These are phyloP conservation scores for Hylodesmum podocarpum DNA, from an alignment of 306 rosid genomes.

Conservation along the genomic window DNA sequence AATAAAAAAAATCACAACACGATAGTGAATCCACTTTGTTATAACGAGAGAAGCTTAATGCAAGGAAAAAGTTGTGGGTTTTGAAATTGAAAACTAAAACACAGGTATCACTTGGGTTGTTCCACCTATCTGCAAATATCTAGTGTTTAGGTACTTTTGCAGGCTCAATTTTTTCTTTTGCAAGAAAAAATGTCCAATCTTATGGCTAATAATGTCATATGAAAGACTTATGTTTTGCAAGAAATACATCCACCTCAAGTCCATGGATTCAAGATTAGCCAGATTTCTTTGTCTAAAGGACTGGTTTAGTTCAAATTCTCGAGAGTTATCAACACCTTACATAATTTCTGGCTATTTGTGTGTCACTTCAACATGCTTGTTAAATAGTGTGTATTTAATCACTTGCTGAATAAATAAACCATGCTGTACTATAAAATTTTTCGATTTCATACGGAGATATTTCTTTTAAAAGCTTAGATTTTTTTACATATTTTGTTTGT, in stretches of 20 bases:
- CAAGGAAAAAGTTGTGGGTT: not conserved
- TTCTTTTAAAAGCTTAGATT: not conserved
- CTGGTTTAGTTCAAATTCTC: conserved; percentile 6
- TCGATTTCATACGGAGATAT: not conserved
- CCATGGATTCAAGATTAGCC: not conserved
- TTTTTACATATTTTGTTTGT: not conserved
- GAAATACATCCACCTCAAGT: not conserved
- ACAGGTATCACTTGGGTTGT: not conserved
- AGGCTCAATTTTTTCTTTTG: not conserved
- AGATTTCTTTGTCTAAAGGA: not conserved
- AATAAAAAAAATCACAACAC: not conserved
- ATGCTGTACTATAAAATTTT: not conserved
- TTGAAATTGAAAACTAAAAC: not conserved
- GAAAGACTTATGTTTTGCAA: not conserved
- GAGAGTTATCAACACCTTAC: not conserved
- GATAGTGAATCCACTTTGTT: not conserved
- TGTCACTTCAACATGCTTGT: not conserved
- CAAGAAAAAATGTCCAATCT: not conserved
- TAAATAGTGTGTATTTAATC: not conserved
- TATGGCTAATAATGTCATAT: not conserved
- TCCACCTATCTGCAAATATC: not conserved
- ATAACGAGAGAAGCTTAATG: not conserved
- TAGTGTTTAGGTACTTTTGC: not conserved
- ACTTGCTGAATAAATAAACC: not conserved
- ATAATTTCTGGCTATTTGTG: not conserved